A percentile compares a stretch with the other conserved stretches of the same genome.
Conservation (phyloP, 2,329 filamentous ascomycete species). For the Malbranchea zuffiana region DNA sequence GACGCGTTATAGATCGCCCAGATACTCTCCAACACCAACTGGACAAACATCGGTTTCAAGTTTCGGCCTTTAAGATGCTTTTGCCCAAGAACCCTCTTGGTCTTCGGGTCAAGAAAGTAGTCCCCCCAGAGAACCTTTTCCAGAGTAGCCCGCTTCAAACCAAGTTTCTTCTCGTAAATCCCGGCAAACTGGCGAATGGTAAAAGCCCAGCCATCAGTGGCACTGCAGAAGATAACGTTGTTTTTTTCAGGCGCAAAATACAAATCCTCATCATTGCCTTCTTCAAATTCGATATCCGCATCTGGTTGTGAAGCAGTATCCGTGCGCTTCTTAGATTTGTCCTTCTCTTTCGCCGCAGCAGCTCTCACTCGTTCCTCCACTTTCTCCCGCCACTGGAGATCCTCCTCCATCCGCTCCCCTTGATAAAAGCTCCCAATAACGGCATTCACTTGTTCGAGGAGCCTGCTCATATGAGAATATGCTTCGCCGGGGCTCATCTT, state of each 20-base stretch:
- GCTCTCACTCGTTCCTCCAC: slow-evolving; percentile 78
- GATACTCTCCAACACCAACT: slow-evolving; percentile 86
- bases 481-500: slow-evolving; percentile 88
- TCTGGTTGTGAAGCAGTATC: slow-evolving; percentile 42
- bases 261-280: slow-evolving; percentile 88
- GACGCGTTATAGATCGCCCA: slow-evolving; percentile 95
- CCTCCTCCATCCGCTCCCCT: slow-evolving; percentile 96
- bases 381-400: slow-evolving; percentile 86
- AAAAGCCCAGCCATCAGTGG: slow-evolving; percentile 98
- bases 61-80: slow-evolving; percentile 89
- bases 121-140: slow-evolving; percentile 96
- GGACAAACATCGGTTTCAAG: slow-evolving; percentile 94
- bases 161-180: slow-evolving; percentile 92
- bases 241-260: slow-evolving; percentile 98
- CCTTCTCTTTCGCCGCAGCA: slow-evolving; percentile 45
- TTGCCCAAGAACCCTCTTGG: slow-evolving; percentile 77
- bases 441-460: slow-evolving; percentile 92
- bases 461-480: slow-evolving; percentile 75
- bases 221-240: slow-evolving; percentile 97
- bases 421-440: slow-evolving; percentile 97
- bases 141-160: slow-evolving; percentile 75
- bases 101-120: slow-evolving; percentile 93
- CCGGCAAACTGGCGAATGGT: slow-evolving; percentile 88
- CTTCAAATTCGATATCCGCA: slow-evolving; percentile 58
- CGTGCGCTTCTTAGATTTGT: slow-evolving; percentile 33